Conservation (phyloP, 2,329 filamentous ascomycete species). For the Beauveria scarabaeidicola region DNA sequence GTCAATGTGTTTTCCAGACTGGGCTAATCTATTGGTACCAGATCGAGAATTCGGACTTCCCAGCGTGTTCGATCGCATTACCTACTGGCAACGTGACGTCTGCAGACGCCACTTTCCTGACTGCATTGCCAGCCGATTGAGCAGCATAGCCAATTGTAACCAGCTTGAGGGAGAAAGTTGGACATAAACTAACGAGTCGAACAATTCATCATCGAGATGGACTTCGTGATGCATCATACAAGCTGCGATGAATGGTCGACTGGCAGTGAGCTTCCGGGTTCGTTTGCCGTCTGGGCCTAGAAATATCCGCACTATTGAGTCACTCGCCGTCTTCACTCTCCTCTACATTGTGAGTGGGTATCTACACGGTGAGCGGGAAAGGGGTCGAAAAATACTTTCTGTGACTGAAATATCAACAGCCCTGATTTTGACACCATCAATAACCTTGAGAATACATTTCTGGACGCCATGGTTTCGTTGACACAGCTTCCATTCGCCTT, state of each 20-base stretch:
- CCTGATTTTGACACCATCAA: neutral
- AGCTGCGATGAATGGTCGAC: neutral
- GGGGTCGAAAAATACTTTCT: neutral
- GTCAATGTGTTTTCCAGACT: neutral
- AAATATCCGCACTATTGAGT: neutral
- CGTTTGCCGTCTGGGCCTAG: neutral
- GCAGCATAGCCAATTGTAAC: neutral
- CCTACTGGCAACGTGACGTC: neutral
- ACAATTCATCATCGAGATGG: neutral
- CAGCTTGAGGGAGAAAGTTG: too few species aligned
- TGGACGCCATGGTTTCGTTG: neutral
- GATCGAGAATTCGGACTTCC: neutral
- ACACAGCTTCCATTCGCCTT: slow-evolving; percentile 8
- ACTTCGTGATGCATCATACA: neutral
- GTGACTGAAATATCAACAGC: neutral
- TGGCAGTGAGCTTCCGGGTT: neutral
- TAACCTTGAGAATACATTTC: neutral
- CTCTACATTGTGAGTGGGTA: neutral
- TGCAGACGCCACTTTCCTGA: neutral
- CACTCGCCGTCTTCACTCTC: neutral
- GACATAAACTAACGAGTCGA: too few species aligned
- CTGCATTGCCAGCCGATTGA: neutral
- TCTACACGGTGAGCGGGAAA: neutral
- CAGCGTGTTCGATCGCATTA: neutral
- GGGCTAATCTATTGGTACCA: neutral